Percentiles rank a stretch among this genome's conserved stretches.
Conservation (phyloP, 75 land plant species). For the Ceratopteris richardii region DNA sequence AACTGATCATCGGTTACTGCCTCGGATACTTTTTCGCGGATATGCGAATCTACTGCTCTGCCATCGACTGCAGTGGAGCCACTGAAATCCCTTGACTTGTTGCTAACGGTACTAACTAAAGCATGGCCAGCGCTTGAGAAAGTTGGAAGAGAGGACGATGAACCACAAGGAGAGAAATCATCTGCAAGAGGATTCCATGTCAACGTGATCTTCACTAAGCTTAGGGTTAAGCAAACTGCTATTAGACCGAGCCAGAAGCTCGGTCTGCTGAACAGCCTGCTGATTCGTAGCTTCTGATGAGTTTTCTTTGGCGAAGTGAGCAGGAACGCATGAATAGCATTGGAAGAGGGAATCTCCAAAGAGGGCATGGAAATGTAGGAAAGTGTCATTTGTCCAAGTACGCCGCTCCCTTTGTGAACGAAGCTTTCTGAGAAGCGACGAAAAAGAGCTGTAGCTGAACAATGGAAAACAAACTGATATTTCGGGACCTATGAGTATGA, state of each 20-base stretch:
- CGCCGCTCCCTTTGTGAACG: background rate
- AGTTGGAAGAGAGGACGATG: conserved; percentile 6
- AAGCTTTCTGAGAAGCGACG: background rate
- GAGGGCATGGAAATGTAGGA: conserved; percentile 36
- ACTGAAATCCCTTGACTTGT: no score
- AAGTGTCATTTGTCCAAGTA: background rate
- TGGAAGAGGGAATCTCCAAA: conserved; percentile 11
- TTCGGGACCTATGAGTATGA: background rate
- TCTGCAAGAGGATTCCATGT: conserved; percentile 2
- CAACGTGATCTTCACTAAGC: conserved; percentile 10
- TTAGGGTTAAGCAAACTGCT: conserved; percentile 3
- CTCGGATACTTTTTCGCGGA: background rate
- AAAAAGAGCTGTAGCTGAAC: background rate
- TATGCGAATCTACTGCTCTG: background rate
- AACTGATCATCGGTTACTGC: background rate
- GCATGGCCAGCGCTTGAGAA: background rate
- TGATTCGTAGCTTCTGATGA: background rate
- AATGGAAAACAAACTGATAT: background rate
- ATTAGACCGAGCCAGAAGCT: conserved; percentile 16
- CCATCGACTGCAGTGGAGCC: background rate
- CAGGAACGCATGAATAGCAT: background rate
- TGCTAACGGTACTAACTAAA: no score
- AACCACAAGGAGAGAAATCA: background rate
- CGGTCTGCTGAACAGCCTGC: conserved; percentile 1
- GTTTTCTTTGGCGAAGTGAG: background rate